phyloP scores from a whole-genome alignment of 106 monocot species.

The Apostasia shenzhenica region DNA sequence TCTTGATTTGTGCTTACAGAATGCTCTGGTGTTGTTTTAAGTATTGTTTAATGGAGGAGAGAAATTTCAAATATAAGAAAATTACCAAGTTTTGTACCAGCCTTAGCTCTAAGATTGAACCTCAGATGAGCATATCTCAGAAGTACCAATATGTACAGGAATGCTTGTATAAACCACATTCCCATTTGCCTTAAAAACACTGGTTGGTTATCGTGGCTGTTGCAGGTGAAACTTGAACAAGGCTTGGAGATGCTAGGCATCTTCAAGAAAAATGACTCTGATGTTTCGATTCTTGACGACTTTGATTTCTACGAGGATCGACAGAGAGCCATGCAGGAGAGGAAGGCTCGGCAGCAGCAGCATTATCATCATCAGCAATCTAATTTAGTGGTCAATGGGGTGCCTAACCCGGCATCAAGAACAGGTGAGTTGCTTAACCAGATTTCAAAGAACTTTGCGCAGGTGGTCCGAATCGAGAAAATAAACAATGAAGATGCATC shows the following conservation, averaged over 20 bases:
- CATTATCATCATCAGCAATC: background rate
- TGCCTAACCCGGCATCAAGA: slow-evolving; percentile 5
- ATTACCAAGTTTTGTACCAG: no score
- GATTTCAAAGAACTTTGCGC: slow-evolving; percentile 52
- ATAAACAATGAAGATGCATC: slow-evolving; percentile 14
- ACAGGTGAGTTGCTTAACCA: slow-evolving; percentile 36
- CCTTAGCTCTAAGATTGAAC: no score
- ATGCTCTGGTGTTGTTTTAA: no score
- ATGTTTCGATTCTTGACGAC: slow-evolving; percentile 75
- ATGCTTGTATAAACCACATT: no score
- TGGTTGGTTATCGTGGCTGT: background rate
- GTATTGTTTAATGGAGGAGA: no score
- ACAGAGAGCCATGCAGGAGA: slow-evolving; percentile 84
- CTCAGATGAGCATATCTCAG: no score
- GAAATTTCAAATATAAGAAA: no score
- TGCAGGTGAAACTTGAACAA: slow-evolving; percentile 86
- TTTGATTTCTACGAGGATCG: slow-evolving; percentile 85
- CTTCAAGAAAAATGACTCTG: slow-evolving; percentile 73
- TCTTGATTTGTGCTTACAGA: no score
- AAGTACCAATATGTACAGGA: no score
- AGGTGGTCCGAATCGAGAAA: slow-evolving; percentile 47
- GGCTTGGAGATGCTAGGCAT: slow-evolving; percentile 82
- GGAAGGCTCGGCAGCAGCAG: slow-evolving; percentile 50
- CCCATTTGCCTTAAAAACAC: no score
- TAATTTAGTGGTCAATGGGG: background rate